A percentile compares a stretch with the other conserved stretches of the same genome.
These are phyloP conservation scores for Artemisia argyi DNA, from an alignment of 129 eudicot species.

Conservation along the genomic window DNA sequence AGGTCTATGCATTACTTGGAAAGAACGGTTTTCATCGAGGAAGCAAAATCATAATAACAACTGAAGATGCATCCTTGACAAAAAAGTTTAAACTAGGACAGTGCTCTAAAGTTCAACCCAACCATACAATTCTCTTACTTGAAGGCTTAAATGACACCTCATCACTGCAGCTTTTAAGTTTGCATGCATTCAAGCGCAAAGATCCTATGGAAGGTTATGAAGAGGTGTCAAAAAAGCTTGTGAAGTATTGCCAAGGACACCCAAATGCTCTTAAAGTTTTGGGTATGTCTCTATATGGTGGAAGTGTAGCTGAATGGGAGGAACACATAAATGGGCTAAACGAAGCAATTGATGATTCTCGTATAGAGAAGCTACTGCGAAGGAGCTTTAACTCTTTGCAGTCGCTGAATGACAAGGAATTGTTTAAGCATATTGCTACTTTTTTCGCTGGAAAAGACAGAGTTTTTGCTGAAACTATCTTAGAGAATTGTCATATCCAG, in stretches of 20 bases:
- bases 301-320: conserved; percentile 17
- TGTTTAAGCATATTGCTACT: conserved; percentile 15
- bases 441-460: conserved; percentile 22
- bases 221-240: conserved; percentile 9
- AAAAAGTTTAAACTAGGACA: background rate
- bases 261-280: conserved; percentile 22
- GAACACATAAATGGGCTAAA: background rate
- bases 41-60: conserved; percentile 43
- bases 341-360: background rate
- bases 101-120: background rate
- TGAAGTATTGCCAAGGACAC: conserved; percentile 19
- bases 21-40: conserved; percentile 19
- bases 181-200: conserved; percentile 31
- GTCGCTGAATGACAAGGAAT: background rate
- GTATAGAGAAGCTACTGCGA: background rate
- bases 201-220: background rate
- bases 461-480: conserved; percentile 14
- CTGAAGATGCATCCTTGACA: conserved; percentile 2
- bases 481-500: background rate
- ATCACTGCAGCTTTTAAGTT: conserved; percentile 28
- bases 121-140: conserved; percentile 4
- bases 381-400: conserved; percentile 14
- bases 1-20: conserved; percentile 29
- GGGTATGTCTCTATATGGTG: conserved; percentile 15
- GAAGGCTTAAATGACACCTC: background rate